Evolutionary conservation across 345 rosid species (phyloP), one percentile per base, ranked within the genome.

Genomic region (Bruguiera parviflora): DNA sequence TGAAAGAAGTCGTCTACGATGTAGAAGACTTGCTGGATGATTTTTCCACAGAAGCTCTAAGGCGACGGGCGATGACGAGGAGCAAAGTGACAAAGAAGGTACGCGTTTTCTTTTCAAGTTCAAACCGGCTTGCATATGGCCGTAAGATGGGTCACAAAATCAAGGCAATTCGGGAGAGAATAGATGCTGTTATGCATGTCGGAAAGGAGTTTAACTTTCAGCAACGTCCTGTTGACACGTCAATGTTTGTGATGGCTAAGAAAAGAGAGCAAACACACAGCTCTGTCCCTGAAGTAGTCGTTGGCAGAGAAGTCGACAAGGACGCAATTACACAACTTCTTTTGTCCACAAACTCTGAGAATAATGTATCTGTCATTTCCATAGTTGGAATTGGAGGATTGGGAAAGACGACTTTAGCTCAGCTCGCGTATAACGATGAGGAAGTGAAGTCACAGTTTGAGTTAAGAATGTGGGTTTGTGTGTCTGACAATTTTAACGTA

Each of bases 1-100:
- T 39, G 46, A 39, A 39, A 39, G 46, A 39, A 9, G 15, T 39
- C 46, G 3, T 39, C 22, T 60, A 72, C 13, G 80, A 80, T 29
- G 78, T 73, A 2, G 78, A 83, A 5, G 84, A 80, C 62, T 46
- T 80, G 75, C 66, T 75, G 3, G 80, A 80, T 51, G 82, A 80
- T 22, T 57, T 80, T 47, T 63, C 73, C 0, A 70, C 72, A 1
- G 72, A 73, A 49, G 67, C 31, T 20, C 7, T 29, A 21, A 52
- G 29, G 49, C 67, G 8, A 5, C 64, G 52, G 7, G 1, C 37
- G 33, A 59, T 65, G 62, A 20, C 13, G 4, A n/a, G 35, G 0
- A 8, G 27, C 15, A 24, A 11, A 35, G 2, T 63, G 22, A 3
- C 13, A 1, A 63, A 24, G 33, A 33, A 63, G 53, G 53, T 43